Evolutionary conservation across 2,329 filamentous ascomycete species (phyloP), one percentile per base, ranked within the genome.

Genomic region (Cryphonectria carpinicola): DNA sequence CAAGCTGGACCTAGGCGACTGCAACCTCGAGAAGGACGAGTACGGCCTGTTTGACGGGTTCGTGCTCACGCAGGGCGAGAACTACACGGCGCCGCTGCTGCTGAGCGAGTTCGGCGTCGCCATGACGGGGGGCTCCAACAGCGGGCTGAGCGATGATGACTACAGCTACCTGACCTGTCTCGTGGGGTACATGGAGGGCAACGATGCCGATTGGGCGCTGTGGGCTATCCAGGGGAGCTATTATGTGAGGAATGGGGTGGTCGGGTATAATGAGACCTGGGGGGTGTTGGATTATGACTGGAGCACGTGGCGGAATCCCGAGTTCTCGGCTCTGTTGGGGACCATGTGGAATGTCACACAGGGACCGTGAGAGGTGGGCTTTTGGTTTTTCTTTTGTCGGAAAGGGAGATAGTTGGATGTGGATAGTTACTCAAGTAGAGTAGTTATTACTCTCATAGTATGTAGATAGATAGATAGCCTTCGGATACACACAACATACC

Each of bases 221-320:
- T 90, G 88, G 88, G 85, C 85, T 4, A 74, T 90, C 60, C 84
- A 87, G 77, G 88, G 88, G 17, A 86, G 84, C 70, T 90, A 89
- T 73, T 89, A 89, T 73, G 81, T 88, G 14, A 81, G 87, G n/a
- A 80, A 85, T 69, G 83, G 84, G 39, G 78, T 75, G 11, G 77
- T 86, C 22, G 84, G 88, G 72, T 80, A 80, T 58, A 85, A 89
- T 41, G 87, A 89, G 80, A 80, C 79, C 0, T 89, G 82, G 81
- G 88, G 86, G 0, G 76, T 85, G 22, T 69, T 88, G 70, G 81
- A 86, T 77, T 69, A 67, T 46, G 67, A 68, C 22, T 73, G 71
- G 71, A 65, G 79, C 28, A 75, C 83, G 11, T 85, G 84, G 84
- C 78, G 83, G 71, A 85, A 82, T 67, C 61, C 76, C 5, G 76